Evolutionary conservation across 208 protist genomes (phyloP).

Genomic region (Trypanosoma theileri): DNA sequence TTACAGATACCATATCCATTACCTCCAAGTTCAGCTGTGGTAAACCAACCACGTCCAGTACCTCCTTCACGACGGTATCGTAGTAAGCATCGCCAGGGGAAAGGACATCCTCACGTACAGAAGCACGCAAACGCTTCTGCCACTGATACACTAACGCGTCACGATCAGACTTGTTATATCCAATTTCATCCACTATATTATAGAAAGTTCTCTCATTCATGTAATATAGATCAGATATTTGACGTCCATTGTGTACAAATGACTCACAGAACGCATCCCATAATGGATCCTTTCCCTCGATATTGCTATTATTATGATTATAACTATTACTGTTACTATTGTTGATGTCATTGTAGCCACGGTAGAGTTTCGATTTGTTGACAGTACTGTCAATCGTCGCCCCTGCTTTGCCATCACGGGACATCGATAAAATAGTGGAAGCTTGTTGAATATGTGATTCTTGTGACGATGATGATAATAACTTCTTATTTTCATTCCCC

Average conservation of each 20-base stretch:
- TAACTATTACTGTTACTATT: neutral
- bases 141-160: constrained; percentile 51
- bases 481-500: too few species aligned
- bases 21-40: constrained; percentile 60
- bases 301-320: neutral
- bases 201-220: constrained; percentile 39
- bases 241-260: constrained; percentile 18
- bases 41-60: constrained; percentile 40
- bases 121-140: constrained; percentile 37
- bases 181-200: constrained; percentile 30
- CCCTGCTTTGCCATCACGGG: too few species aligned
- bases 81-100: constrained; percentile 44
- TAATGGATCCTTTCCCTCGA: neutral
- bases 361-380: neutral
- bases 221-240: constrained; percentile 52
- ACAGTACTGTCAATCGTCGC: too few species aligned
- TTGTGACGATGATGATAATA: too few species aligned
- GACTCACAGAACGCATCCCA: constrained; percentile 25
- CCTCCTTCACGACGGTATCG: constrained; percentile 47
- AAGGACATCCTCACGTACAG: constrained; percentile 47
- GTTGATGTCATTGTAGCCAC: neutral
- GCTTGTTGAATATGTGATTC: too few species aligned
- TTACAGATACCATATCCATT: constrained; percentile 36
- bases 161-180: constrained; percentile 33
- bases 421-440: too few species aligned